Evolutionary conservation across 768 basidiomycete species (phyloP), one percentile per base, ranked within the genome.

Genomic region (Leccinum uliginosum): DNA sequence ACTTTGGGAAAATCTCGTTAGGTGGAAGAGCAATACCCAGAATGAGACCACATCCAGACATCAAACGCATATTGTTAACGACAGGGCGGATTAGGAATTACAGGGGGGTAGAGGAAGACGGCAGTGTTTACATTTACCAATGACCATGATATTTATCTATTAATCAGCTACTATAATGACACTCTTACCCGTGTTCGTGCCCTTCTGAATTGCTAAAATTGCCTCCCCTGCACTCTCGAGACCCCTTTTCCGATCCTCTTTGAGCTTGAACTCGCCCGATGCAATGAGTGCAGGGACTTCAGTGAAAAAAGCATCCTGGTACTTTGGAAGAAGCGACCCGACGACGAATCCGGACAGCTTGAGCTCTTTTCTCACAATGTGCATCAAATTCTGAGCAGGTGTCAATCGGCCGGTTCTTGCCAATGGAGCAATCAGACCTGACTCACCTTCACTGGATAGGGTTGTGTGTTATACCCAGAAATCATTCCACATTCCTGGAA

Each of bases 311-410:
- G 75, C 75, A 8, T 67, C 68, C 1, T 53, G 56, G 64, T 77
- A 75, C 56, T 77, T 78, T 23, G 64, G 59, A 15, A 67, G 52
- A 50, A 65, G 4, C 38, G 51, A 45, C 3, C 3, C 0, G 11
- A 80, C 74, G 50, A 80, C 63, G 67, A 84, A 80, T 2, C 81
- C 82, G 17, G 67, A 59, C 26, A 83, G 57, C 3, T 70, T 75
- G 50, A 80, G 66, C 24, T 73, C 73, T 59, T 77, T 75, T 2
- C 60, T 50, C 52, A 81, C 68, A 43, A 80, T 64, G n/a, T 67
- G 52, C n/a, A 70, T 45, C 40, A 75, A 56, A 55, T 80, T 82
- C 73, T 78, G 50, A 3, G 30, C 11, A 7, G 30, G 17, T 27
- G 15, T 38, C 23, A 27, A 26, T 27, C 5, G 35, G 7, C 14